These are phyloP conservation scores for Kalaharituber pfeilii DNA, from an alignment of 2,329 filamentous ascomycete species.

Conservation along the genomic window DNA sequence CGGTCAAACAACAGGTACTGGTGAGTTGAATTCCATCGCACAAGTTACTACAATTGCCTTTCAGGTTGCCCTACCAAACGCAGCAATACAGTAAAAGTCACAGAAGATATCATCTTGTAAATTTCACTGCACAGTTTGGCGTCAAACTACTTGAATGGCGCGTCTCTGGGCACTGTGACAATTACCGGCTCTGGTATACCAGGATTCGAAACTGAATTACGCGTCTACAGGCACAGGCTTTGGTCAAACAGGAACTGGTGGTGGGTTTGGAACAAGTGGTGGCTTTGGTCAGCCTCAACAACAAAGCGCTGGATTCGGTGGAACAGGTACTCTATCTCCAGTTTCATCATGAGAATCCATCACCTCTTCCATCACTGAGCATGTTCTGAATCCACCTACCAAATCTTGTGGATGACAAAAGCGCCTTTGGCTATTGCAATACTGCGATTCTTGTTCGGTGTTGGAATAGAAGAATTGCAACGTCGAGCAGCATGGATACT, in stretches of 20 bases:
- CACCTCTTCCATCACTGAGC: neutral
- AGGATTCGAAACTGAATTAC: constrained; percentile 27
- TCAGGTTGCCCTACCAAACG: neutral
- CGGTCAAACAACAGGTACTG: neutral
- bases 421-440: neutral
- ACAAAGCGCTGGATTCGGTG: constrained; percentile 7
- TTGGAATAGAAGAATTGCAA: too few species aligned
- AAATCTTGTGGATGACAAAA: neutral
- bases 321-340: neutral
- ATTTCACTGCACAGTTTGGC: constrained; percentile 6
- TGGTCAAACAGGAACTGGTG: constrained; percentile 12
- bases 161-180: constrained; percentile 2
- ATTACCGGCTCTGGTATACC: constrained; percentile 21
- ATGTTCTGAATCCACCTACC: constrained; percentile 1
- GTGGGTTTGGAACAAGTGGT: constrained; percentile 22
- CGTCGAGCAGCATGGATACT: neutral
- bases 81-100: neutral
- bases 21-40: neutral
- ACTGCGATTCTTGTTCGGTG: neutral
- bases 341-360: neutral
- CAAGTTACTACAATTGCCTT: neutral
- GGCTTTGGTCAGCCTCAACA: constrained; percentile 13
- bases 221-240: constrained; percentile 25
- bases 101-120: constrained; percentile 2
- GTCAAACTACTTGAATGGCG: constrained; percentile 6